A percentile compares a stretch with the other conserved stretches of the same genome.
phyloP scores from a whole-genome alignment of 495 filamentous ascomycete genomes.

The Penicillium diatomitis region DNA sequence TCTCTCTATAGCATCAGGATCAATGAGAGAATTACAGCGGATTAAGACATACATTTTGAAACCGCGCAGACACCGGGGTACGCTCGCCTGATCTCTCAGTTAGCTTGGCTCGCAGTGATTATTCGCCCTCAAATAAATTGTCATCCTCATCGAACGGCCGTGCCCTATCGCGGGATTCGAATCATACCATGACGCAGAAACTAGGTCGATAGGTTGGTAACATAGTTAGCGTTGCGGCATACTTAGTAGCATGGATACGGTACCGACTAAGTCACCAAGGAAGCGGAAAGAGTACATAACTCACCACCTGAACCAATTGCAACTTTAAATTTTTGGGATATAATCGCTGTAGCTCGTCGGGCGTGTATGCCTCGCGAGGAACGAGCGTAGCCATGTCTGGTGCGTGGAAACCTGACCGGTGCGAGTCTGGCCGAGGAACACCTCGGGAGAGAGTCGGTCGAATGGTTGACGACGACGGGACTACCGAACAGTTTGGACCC shows the following conservation, averaged over 20 bases:
- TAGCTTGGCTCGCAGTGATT: background rate
- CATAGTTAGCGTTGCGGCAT: background rate
- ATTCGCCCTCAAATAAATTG: too few relatives aligned
- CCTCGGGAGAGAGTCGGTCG: slow-evolving; percentile 3
- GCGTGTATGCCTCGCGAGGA: slow-evolving; percentile 66
- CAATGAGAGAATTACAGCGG: background rate
- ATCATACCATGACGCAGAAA: slow-evolving; percentile 72
- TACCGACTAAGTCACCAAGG: too few relatives aligned
- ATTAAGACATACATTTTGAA: slow-evolving; percentile 57
- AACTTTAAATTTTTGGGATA: slow-evolving; percentile 76
- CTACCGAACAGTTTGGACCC: background rate
- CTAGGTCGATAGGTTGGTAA: slow-evolving; percentile 22
- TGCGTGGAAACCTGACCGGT: too few relatives aligned
- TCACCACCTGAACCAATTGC: slow-evolving; percentile 77
- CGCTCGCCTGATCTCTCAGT: slow-evolving; percentile 51
- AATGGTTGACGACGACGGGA: slow-evolving; percentile 9
- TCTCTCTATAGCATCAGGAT: too few relatives aligned
- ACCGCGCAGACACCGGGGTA: slow-evolving; percentile 75
- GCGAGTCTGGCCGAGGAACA: slow-evolving; percentile 1
- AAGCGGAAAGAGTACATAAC: slow-evolving; percentile 9
- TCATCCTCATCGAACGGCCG: too few relatives aligned
- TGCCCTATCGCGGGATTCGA: background rate
- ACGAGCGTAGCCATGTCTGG: slow-evolving; percentile 63
- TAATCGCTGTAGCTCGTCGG: slow-evolving; percentile 69
- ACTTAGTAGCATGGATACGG: background rate